Base-by-base conservation (phyloP, 2,329 filamentous ascomycete genomes). In the Clarireedia paspali region DNA sequence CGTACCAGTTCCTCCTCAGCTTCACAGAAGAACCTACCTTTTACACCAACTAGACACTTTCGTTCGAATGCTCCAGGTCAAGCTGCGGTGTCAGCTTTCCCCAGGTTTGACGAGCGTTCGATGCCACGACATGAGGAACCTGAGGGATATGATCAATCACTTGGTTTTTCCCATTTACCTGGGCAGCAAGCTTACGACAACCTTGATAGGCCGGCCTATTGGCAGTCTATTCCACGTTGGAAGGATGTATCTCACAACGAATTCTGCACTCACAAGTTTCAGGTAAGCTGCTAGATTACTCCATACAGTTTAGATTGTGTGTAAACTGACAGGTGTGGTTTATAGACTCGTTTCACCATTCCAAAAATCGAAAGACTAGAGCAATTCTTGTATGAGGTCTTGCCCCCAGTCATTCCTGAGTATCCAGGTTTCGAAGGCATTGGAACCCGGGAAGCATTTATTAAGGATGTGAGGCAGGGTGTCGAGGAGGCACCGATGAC, bases 401-500 rank as follows among this genome's bases (percentile, higher is more conserved):
- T 85, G 2, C 82, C 82, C 0, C 71, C 77, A 0, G 63, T 63
- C 2, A 68, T 84, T n/a, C 77, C 77, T 3, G 66, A 67, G 24
- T 61, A 60, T 30, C 59, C 63, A n/a, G 67, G 64, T 59, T 59
- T 67, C 53, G 56, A 56, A 0, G 68, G 68, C 24, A 71, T 74
- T 62, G 73, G 73, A 57, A 77, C 73, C 24, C 76, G 75, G 10
- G 72, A 79, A 2, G 74, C 78, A 20, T 80, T 85, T 55, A 75
- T 83, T 48, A 62, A 70, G 2, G 80, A 85, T 66, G 74, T 83
- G 3, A 63, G 74, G 26, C 70, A 71, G 15, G 83, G 81, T 10
- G 74, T 84, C 53, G 72, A 70, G 20, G 64, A 71, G 5, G 77
- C 81, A 1, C 77, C 81, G 2, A 85, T 86, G 83, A 73, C 80